Percentiles rank a stretch among this genome's conserved stretches.
These are phyloP conservation scores for Cladosporium sp. DNA, from an alignment of 2,329 filamentous ascomycete genomes.

Conservation along the genomic window DNA sequence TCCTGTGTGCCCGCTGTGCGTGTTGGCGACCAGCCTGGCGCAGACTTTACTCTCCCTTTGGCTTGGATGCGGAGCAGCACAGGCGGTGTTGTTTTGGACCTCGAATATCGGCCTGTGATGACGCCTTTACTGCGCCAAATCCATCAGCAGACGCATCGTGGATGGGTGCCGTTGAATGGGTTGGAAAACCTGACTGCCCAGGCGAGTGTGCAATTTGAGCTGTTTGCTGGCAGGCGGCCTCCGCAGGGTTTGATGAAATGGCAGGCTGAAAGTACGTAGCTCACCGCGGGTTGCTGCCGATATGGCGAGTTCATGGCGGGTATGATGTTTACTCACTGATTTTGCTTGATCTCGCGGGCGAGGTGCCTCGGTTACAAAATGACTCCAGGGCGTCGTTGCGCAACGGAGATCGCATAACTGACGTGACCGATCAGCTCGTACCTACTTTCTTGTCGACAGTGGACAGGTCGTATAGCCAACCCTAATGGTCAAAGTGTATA, in stretches of 20 bases:
- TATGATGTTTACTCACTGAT: not conserved
- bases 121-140: not conserved
- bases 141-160: not conserved
- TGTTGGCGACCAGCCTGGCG: not conserved
- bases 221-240: not conserved
- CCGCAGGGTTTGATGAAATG: not conserved
- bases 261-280: not conserved
- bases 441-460: not conserved
- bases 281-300: not conserved
- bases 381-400: not conserved
- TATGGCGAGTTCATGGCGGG: not conserved
- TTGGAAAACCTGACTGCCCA: not conserved
- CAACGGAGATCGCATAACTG: not conserved
- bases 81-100: not conserved
- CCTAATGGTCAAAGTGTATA: not conserved
- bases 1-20: not conserved
- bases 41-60: not conserved
- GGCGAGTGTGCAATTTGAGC: not conserved
- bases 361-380: not conserved
- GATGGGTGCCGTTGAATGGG: not conserved
- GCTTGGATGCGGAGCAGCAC: not conserved
- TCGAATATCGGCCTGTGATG: not conserved
- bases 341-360: not conserved
- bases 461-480: not conserved
- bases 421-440: not conserved